A percentile compares a stretch with the other conserved stretches of the same genome.
Conservation (phyloP, 176 grass and related monocot species). For the Oryza glumipatula region DNA sequence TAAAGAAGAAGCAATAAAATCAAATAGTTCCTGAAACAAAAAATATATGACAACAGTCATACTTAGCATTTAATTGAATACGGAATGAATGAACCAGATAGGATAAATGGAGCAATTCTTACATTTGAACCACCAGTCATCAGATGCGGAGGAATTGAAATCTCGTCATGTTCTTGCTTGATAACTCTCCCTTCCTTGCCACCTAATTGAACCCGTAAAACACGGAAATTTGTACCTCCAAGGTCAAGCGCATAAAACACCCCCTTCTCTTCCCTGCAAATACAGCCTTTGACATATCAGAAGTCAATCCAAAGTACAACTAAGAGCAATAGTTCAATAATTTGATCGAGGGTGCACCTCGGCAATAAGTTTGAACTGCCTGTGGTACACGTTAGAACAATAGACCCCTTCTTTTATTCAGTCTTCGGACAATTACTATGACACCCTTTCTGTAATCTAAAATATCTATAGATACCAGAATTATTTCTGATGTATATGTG, state of each 20-base stretch:
- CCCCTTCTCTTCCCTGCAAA: constrained; percentile 50
- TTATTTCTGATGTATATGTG: not conserved
- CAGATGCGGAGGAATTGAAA: constrained; percentile 72
- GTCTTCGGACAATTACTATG: not conserved
- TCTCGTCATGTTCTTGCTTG: constrained; percentile 66
- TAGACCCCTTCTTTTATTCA: not conserved
- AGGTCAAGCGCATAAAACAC: constrained; percentile 84
- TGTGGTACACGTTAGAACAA: constrained; percentile 1
- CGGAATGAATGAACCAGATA: constrained; percentile 14
- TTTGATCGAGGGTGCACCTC: not conserved
- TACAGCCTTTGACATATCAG: not conserved
- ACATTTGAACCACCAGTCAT: constrained; percentile 71
- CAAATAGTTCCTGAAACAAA: constrained; percentile 81
- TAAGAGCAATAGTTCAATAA: not conserved
- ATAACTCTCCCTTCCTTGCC: constrained; percentile 64
- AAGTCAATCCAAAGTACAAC: not conserved
- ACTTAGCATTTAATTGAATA: not conserved
- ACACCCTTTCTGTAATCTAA: not conserved
- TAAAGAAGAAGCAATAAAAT: constrained; percentile 73
- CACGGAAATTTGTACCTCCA: constrained; percentile 83
- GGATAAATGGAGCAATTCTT: constrained; percentile 28
- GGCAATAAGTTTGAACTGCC: not conserved
- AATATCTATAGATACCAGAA: not conserved
- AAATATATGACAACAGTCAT: not conserved
- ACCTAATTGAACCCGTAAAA: constrained; percentile 71